A percentile compares a stretch with the other conserved stretches of the same genome.
Evolutionary conservation across 805 yeast species (phyloP).

Genomic region (Maudiozyma serrabonitensis): DNA sequence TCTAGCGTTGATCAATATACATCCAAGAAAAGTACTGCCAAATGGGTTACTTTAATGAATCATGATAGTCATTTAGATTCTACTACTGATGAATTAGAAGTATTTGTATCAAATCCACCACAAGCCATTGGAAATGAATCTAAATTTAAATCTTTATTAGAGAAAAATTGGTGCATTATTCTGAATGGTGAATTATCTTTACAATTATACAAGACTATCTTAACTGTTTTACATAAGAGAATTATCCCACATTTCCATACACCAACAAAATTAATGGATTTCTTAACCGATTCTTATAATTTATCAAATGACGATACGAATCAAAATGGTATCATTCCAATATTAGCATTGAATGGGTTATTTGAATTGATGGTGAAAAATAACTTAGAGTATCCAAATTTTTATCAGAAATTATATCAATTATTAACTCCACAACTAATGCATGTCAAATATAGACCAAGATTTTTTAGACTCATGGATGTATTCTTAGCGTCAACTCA

Average conservation of each 20-base stretch:
- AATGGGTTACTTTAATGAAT: conserved; percentile 32
- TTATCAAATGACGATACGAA: conserved; percentile 18
- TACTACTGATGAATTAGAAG: conserved; percentile 26
- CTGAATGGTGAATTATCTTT: conserved; percentile 40
- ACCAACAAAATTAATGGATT: conserved; percentile 86
- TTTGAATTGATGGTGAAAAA: conserved; percentile 73
- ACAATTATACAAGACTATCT: conserved; percentile 57
- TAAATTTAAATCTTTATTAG: conserved; percentile 56
- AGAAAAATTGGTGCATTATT: conserved; percentile 53
- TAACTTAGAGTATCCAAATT: conserved; percentile 88
- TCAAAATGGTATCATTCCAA: conserved; percentile 49
- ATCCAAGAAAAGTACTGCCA: conserved; percentile 22
- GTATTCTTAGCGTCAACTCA: conserved; percentile 81
- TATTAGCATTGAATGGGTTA: conserved; percentile 77
- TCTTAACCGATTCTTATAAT: conserved; percentile 77
- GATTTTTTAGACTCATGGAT: conserved; percentile 82
- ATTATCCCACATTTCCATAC: conserved; percentile 71
- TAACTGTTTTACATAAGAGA: conserved; percentile 69
- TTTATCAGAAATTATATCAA: conserved; percentile 71
- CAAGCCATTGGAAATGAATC: conserved; percentile 31
- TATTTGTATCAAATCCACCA: conserved; percentile 40
- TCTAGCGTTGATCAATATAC: conserved; percentile 7
- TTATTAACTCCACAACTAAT: conserved; percentile 67
- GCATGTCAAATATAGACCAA: conserved; percentile 70
- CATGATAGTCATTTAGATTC: conserved; percentile 28